Conservation (phyloP, 73 alveolate species). For the Breviolum minutum region DNA sequence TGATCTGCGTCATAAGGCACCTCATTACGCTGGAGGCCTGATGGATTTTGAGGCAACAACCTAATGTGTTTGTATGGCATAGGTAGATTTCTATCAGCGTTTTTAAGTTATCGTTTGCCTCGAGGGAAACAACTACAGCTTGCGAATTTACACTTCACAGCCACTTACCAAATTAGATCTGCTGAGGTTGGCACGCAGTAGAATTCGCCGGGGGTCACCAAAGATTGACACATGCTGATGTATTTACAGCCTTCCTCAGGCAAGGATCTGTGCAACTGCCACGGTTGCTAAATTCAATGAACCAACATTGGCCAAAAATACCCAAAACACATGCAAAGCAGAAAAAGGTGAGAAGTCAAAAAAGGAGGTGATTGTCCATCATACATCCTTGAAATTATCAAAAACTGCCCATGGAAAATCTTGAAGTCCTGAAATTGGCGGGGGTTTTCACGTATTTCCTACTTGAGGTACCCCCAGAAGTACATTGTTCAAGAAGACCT, state of each 20-base stretch:
- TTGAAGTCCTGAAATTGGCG: too few relatives aligned
- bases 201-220: conserved; percentile 63
- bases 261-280: background rate
- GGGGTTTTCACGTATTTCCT: too few relatives aligned
- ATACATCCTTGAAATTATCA: background rate
- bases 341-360: background rate
- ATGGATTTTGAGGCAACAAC: background rate
- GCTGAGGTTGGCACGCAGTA: conserved; percentile 53
- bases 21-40: background rate
- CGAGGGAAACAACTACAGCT: too few relatives aligned
- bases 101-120: too few relatives aligned
- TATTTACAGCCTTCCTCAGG: conserved; percentile 75
- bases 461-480: background rate
- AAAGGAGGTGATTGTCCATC: background rate
- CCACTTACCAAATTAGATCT: background rate
- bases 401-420: background rate
- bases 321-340: background rate
- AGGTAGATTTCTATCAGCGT: too few relatives aligned
- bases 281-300: too few relatives aligned
- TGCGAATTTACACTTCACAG: too few relatives aligned
- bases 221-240: conserved; percentile 69
- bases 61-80: too few relatives aligned
- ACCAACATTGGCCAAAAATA: too few relatives aligned
- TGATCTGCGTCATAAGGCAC: conserved; percentile 70
- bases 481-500: background rate